Evolutionary conservation across 495 filamentous ascomycete species (phyloP), one percentile per base, ranked within the genome.

Genomic region (Aspergillus bertholletiae): DNA sequence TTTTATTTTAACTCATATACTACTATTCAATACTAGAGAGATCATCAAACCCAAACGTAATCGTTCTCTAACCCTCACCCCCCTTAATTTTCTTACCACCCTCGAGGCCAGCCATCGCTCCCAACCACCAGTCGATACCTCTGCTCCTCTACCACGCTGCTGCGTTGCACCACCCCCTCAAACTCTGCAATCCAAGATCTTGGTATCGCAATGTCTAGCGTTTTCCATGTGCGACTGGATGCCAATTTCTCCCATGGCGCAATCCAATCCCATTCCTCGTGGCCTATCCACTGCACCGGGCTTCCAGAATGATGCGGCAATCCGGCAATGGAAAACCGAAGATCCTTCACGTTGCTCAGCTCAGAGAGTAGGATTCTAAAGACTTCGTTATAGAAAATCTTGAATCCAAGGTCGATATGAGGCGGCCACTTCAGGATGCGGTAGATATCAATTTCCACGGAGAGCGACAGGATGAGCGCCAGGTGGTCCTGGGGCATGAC

Each of bases 371-470:
- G 7, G 11, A 54, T 37, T 1, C 28, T 18, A 21, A 58, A 58
- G 12, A 58, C 18, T 5, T 12, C 22, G 3, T 44, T 6, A 22
- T 58, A 58, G 30, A 53, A 58, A 3, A 5, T 2, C 13, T 30
- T 23, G 17, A 58, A 54, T 8, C 24, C 9, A 2, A 11, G 34
- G 1, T 58, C 46, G 46, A 58, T 54, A 17, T 39, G 13, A 2
- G 56, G 51, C 2, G 46, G 46, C 1, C 23, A 46, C 23, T 54
- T 58, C 0, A 20, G 46, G 7, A 21, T 26, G 4, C 51, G 51
- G 30, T 58, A 58, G 13, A 54, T 39, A 22, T 58, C 56, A 18
- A 58, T 54, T n/a, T 58, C 56, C 23, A 58, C 20, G 12, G 11
- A 13, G 28, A 58, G 20, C 7, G 51, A 51, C 17, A 39, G 50